Evolutionary conservation across 2,329 filamentous ascomycete species (phyloP), one percentile per base, ranked within the genome.

Genomic region (Endothia cerciana): DNA sequence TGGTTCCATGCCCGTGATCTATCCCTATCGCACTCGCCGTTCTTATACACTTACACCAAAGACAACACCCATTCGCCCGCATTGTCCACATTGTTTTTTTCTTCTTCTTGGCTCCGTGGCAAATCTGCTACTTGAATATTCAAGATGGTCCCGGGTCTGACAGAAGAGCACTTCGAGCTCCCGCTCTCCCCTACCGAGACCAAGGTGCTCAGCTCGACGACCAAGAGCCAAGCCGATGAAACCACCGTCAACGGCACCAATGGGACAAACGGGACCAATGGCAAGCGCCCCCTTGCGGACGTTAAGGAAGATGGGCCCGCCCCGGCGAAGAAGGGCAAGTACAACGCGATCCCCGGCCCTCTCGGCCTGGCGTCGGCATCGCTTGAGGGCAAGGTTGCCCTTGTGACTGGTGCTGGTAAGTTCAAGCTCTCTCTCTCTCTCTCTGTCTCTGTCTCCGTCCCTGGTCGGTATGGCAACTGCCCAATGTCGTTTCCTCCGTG

Each of bases 371-470:
- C 73, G 33, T 79, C 77, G 45, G 77, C 77, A 43, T 78, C 76
- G 38, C 75, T 78, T 13, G 75, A 75, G 65, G 76, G 76, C 68
- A 78, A 78, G 71, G 76, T 78, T 58, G 76, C 76, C 64, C 73
- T 78, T 22, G 76, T 78, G 3, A 78, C 76, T 22, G 76, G 76
- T 68, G 77, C 77, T 67, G 77, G 77, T 79, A 74, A 56, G 77
- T 76, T 10, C 25, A 7, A 7, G 19, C 1, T 2, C 19, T 41
- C 33, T 45, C 8, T 13, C 2, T 15, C 19, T 10, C 22, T 22
- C 28, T 13, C 22, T 49, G 3, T 36, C 10, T 25, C 1, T 41
- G 1, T n/a, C 19, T 56, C 7, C 13, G 13, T 43, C 28, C 28
- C 22, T 25, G 41, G 8, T 1, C 1, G 1, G 4, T 17, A 5